These are phyloP conservation scores for Gillenia trifoliata DNA, from an alignment of 306 rosid species.

Conservation along the genomic window DNA sequence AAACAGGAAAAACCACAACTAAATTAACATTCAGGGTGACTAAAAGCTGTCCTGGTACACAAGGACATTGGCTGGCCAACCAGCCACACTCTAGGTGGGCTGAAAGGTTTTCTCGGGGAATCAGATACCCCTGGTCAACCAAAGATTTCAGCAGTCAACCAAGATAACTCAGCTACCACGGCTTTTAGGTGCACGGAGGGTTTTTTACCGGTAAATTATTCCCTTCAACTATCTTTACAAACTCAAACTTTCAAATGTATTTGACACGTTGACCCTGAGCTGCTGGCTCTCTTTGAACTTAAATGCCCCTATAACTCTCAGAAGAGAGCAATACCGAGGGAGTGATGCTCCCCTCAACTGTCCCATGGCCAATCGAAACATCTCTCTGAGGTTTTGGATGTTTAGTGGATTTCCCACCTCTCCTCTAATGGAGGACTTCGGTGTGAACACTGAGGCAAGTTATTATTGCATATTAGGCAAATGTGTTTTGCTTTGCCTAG, in stretches of 20 bases:
- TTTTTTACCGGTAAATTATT: neutral
- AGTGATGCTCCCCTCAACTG: neutral
- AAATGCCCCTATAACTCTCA: neutral
- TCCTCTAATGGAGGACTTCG: neutral
- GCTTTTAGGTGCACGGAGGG: neutral
- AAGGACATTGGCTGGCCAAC: neutral
- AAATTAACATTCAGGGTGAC: neutral
- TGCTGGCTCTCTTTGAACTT: neutral
- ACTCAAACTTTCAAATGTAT: neutral
- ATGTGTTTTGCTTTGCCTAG: neutral
- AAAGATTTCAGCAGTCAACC: neutral
- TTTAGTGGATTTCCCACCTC: neutral
- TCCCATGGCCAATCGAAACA: neutral
- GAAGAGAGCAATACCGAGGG: neutral
- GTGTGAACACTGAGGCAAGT: neutral
- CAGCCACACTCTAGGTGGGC: neutral
- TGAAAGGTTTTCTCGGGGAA: neutral
- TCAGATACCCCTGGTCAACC: neutral
- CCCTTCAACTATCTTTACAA: neutral
- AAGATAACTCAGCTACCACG: neutral
- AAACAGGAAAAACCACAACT: neutral
- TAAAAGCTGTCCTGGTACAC: neutral
- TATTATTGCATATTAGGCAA: neutral
- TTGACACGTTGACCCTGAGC: neutral
- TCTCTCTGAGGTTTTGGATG: neutral